Percentiles rank a stretch among this genome's conserved stretches.
Conservation (phyloP, 345 rosid genomes). For the Populus pruinosa region DNA sequence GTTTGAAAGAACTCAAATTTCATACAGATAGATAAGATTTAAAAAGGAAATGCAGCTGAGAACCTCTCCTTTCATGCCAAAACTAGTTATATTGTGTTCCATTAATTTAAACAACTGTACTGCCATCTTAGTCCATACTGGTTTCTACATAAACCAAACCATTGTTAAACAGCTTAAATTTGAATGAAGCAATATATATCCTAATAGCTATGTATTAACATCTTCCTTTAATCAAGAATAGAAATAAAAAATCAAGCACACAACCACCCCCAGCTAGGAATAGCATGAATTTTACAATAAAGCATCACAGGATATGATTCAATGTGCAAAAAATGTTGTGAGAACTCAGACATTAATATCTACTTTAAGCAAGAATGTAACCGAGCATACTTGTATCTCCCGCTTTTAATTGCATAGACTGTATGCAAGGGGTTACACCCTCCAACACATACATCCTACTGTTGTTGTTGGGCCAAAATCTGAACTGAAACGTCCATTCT, state of each 20-base stretch:
- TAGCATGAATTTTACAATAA: constrained; percentile 57
- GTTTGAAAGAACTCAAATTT: background rate
- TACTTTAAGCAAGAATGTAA: constrained; percentile 7
- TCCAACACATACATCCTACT: constrained; percentile 98
- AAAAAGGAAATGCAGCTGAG: background rate
- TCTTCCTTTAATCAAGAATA: background rate
- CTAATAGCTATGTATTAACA: background rate
- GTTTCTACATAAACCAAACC: background rate
- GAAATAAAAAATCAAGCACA: constrained; percentile 18
- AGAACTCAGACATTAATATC: constrained; percentile 3
- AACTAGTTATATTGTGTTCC: background rate
- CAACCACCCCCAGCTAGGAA: constrained; percentile 63
- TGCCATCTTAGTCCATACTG: background rate
- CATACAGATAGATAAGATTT: background rate
- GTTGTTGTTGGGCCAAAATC: constrained; percentile 99
- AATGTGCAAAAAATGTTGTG: background rate
- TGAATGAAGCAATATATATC: background rate
- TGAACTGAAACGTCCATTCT: constrained; percentile 96
- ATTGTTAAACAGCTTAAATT: background rate
- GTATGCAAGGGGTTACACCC: constrained; percentile 98
- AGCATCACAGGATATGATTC: background rate
- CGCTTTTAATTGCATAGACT: constrained; percentile 81
- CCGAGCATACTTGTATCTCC: constrained; percentile 75
- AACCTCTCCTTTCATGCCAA: background rate
- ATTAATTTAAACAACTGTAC: background rate